Base-by-base conservation (phyloP, 495 filamentous ascomycete species). In the Penicillium arizonense region DNA sequence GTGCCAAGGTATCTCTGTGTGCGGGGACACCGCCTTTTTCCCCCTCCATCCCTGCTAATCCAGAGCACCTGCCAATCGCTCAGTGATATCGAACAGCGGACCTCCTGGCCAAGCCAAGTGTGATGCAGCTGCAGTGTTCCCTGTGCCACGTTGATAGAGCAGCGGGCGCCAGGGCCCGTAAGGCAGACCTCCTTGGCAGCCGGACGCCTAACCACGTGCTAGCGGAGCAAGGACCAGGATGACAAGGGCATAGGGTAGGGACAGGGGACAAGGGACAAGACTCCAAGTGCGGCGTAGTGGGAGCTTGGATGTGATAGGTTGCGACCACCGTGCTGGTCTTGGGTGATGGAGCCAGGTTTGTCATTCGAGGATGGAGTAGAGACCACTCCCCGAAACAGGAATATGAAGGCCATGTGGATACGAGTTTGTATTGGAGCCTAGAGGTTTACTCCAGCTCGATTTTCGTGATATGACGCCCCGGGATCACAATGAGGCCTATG, bases 401-500 rank as follows among this genome's bases (percentile, higher is more conserved):
- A 49, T 47, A 32, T 60, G 52, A 44, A 53, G 45, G 51, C 64
- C 64, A 50, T 50, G 61, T 64, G 63, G 52, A 40, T 62, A 50
- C 39, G 49, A 59, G 60, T 45, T 49, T 38, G 56, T 53, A 49
- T 55, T 26, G 28, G 26, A 36, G 16, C 33, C 35, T 54, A 47
- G 64, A 55, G 33, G 57, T 68, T 58, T 91, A 88, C 67, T 97
- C 91, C 32, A 89, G 77, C 71, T 97, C 93, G 56, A 98, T 92
- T 73, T 85, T 90, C 53, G 78, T 84, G 55, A 98, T 89, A 62
- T 91, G 78, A 56, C 87, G 74, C 12, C 95, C 93, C 1, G 95
- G 94, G 8, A 97, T 82, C 7, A 96, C 92, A 30, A 98, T 87
- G 7, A 97, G 75, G 0, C 94, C 94, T 38, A 98, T 83, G 61